Evolutionary conservation across 2,329 filamentous ascomycete genomes (phyloP).

Genomic region (Pseudonectria foliicola): DNA sequence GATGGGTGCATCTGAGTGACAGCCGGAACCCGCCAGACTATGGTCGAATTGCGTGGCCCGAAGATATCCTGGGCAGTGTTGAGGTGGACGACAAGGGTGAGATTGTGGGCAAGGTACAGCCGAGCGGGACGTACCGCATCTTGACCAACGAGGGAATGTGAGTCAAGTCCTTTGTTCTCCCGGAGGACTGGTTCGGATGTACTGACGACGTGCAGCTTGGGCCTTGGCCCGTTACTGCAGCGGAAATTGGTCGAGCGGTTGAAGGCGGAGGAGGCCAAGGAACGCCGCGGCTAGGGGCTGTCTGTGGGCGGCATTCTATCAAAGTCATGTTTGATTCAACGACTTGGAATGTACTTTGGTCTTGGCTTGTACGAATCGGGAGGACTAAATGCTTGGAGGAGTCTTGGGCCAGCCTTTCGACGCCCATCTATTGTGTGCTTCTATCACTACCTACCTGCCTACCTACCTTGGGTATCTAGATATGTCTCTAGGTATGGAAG

Average conservation of each 20-base stretch:
- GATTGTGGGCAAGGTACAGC: conserved; percentile 51
- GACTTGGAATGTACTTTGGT: conserved; percentile 1
- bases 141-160: conserved; percentile 61
- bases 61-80: conserved; percentile 63
- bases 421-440: too few relatives aligned
- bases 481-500: too few relatives aligned
- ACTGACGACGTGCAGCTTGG: conserved; percentile 22
- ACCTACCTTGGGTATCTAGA: too few relatives aligned
- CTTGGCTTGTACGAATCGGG: too few relatives aligned
- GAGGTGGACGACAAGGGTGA: conserved; percentile 53
- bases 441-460: too few relatives aligned
- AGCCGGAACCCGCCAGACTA: conserved; percentile 57
- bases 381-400: too few relatives aligned
- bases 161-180: conserved; percentile 29
- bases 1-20: conserved; percentile 60
- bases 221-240: conserved; percentile 38
- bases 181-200: background rate
- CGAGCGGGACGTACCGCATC: conserved; percentile 56
- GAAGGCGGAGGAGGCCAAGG: conserved; percentile 41
- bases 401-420: too few relatives aligned
- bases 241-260: conserved; percentile 48
- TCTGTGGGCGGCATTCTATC: too few relatives aligned
- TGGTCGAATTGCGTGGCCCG: conserved; percentile 61
- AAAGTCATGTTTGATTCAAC: background rate
- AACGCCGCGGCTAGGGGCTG: conserved; percentile 27